Evolutionary conservation across 2,329 filamentous ascomycete genomes (phyloP), one percentile per base, ranked within the genome.

Genomic region (Venturia pyrina): DNA sequence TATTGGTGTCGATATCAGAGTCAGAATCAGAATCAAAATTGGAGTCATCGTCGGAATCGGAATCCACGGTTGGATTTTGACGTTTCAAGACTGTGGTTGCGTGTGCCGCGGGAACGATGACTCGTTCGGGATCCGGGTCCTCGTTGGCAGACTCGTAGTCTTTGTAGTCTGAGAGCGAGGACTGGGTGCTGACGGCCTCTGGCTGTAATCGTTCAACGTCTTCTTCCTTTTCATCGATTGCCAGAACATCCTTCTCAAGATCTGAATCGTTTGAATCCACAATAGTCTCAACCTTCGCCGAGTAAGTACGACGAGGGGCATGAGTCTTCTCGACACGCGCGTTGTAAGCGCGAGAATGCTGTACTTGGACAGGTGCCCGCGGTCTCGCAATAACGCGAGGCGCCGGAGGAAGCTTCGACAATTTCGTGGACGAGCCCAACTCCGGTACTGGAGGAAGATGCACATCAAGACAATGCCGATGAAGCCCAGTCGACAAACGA

Each of bases 381-480:
- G 24, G 13, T 56, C 46, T n/a, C 19, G 46, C 46, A 48, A 21
- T 5, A 10, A 24, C n/a, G 24, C 46, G 46, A 50, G 46, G 46
- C 11, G 6, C 11, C 8, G 13, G 1, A 13, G 7, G 6, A 11
- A 13, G 8, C 24, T 21, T 53, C 21, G 21, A 13, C 21, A n/a
- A 34, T n/a, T 37, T 34, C 28, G 11, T 34, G 1, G 53, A n/a
- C 28, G 19, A n/a, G n/a, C 17, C 11, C 15, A 21, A 5, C 15
- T 21, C 15, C 32, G 28, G 17, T 13, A 59, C 28, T 8, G 53
- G 28, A 34, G 53, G 53, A 3, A 59, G 28, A n/a, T 59, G 53
- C 53, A 59, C 53, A 59, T 37, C 53, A 59, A 59, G 8, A 59
- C 53, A 59, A 13, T 59, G 53, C 32, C n/a, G 53, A 59, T 59